Conservation (phyloP, 1,139 yeast genomes). For the Sugiyamaella japonica region DNA sequence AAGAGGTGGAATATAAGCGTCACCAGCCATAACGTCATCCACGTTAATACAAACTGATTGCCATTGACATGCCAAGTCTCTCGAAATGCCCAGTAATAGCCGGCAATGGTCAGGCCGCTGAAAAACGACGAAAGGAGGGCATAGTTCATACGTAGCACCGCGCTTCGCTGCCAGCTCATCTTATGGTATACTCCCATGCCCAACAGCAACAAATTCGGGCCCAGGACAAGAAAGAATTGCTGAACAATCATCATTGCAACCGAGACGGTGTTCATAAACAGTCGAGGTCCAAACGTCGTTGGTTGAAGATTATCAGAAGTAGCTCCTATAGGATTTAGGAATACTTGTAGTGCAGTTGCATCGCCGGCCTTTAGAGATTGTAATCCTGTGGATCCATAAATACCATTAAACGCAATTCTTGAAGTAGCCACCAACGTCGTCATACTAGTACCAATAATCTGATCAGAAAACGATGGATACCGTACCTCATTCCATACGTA, state of each 20-base stretch:
- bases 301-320: constrained; percentile 20
- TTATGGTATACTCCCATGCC: constrained; percentile 15
- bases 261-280: constrained; percentile 21
- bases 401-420: constrained; percentile 7
- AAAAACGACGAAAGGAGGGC: constrained; percentile 15
- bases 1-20: constrained; percentile 11
- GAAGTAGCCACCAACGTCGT: constrained; percentile 8
- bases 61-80: constrained; percentile 27
- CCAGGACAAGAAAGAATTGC: constrained; percentile 24
- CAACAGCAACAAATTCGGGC: constrained; percentile 17
- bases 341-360: constrained; percentile 10
- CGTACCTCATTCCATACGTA: constrained; percentile 27
- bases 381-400: constrained; percentile 13
- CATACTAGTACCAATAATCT: constrained; percentile 13
- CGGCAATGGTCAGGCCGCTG: constrained; percentile 20
- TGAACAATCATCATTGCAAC: constrained; percentile 25
- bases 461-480: constrained; percentile 22
- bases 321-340: constrained; percentile 19
- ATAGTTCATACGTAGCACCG: constrained; percentile 4
- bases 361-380: constrained; percentile 6
- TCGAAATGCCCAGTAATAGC: constrained; percentile 26
- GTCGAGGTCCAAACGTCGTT: constrained; percentile 20
- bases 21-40: constrained; percentile 23
- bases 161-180: constrained; percentile 9
- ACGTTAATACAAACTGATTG: constrained; percentile 26